Base-by-base conservation (phyloP, 2,329 filamentous ascomycete species). In the Cytospora leucostoma region DNA sequence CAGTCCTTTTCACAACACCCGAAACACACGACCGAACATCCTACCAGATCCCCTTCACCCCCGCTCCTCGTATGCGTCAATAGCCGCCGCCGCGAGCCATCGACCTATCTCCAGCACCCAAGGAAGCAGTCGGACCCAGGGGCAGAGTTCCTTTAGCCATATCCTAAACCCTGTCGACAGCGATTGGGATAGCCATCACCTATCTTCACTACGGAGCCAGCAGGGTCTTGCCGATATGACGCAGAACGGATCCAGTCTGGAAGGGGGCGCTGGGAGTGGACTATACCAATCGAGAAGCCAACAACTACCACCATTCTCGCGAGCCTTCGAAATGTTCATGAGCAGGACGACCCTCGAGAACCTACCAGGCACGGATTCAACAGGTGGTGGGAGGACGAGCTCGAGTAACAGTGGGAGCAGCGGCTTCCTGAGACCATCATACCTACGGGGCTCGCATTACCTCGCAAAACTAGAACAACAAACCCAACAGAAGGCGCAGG, bases 371-470 rank as follows among this genome's bases (percentile, higher is more conserved):
- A 68, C 68, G 55, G 69, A 72, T 17, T 61, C 68, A 10, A 19
- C 64, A 19, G 56, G 67, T 50, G 21, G 50, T 50, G 65, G 62
- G n/a, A 59, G 61, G 15, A n/a, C 52, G 51, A 63, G 53, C 37
- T 68, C 62, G 52, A 65, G 70, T 53, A 67, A 51, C 67, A 71
- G 17, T 66, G 69, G 59, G 60, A 68, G 73, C 67, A 74, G 81
- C 63, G 70, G 75, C 63, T 94, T 94, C 80, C 93, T 97, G 75
- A 83, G 88, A 12, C 94, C 94, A 0, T 93, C 92, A 6, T 97
- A 97, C 76, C 83, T 98, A 52, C 82, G 83, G 68, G 86, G 86
- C 47, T 94, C 92, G 15, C 85, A 87, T 71, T 93, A 97, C 75
- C 86, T 94, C 59, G 84, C 89, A 70, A 88, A 85, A 73, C 81